Conservation (phyloP, 2,329 filamentous ascomycete species). For the Fusarium sp. region DNA sequence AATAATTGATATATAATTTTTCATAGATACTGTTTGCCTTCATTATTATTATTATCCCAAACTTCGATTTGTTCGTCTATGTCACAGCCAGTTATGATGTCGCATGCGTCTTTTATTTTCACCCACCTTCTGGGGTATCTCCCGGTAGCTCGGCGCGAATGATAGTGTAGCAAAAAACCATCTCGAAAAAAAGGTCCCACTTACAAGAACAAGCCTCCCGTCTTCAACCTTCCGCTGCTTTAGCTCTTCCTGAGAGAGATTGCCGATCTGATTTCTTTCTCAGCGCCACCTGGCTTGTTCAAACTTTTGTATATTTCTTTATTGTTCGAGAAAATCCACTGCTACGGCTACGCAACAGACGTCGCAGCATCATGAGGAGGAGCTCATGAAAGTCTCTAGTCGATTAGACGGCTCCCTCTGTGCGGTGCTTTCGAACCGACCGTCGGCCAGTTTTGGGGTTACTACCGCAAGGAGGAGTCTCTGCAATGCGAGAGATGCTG, state of each 20-base stretch:
- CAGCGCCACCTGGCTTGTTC: background rate
- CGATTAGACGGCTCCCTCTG: slow-evolving; percentile 70
- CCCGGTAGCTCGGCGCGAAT: slow-evolving; percentile 38
- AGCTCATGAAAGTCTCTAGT: slow-evolving; percentile 70
- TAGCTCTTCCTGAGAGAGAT: slow-evolving; percentile 37
- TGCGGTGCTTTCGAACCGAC: slow-evolving; percentile 63
- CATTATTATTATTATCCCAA: background rate
- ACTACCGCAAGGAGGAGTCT: slow-evolving; percentile 44
- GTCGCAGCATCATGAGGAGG: slow-evolving; percentile 59
- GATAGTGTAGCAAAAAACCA: slow-evolving; percentile 40
- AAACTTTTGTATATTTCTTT: background rate
- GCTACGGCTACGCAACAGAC: slow-evolving; percentile 26
- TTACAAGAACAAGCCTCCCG: slow-evolving; percentile 29
- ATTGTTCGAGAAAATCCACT: background rate
- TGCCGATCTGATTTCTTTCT: slow-evolving; percentile 35
- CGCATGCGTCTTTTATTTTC: slow-evolving; percentile 14
- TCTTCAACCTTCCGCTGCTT: slow-evolving; percentile 34
- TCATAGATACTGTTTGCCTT: background rate
- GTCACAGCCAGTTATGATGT: too few species aligned
- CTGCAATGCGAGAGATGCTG: slow-evolving; percentile 35
- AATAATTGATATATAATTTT: background rate
- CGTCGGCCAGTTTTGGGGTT: slow-evolving; percentile 47
- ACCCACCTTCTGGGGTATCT: slow-evolving; percentile 1
- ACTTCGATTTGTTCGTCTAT: too few species aligned
- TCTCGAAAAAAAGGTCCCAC: slow-evolving; percentile 38